Evolutionary conservation across 805 yeast species (phyloP), one percentile per base, ranked within the genome.

Genomic region (Cyberlindnera maclurae): DNA sequence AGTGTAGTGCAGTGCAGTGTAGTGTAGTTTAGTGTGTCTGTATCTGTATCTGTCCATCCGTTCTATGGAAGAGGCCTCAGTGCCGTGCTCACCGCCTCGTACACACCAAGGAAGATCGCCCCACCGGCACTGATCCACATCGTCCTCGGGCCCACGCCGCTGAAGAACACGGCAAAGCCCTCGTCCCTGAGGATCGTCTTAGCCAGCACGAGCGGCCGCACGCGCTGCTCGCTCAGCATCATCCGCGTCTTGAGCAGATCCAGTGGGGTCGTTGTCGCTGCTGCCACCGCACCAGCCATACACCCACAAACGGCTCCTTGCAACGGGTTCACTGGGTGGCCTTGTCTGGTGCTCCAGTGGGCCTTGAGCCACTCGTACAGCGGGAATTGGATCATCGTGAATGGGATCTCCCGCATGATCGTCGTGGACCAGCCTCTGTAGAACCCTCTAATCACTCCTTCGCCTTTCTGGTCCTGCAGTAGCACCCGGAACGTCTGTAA

Each of bases 61-160:
- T n/a, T n/a, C n/a, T n/a, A n/a, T n/a, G n/a, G n/a, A 20, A 20
- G 24, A 20, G 24, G 8, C 26, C 39, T 50, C 20, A 52, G 24
- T 2, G 50, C 29, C 2, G 46, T 37, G 22, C 44, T 50, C 1
- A 49, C 51, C 16, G 79, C 60, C 61, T 94, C 99, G 56, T 93
- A 93, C 39, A 86, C 85, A 4, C 99, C 99, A 40, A 93, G 67
- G 65, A 94, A 93, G 13, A 94, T 88, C 13, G 97, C 96, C 22
- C 99, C 99, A 15, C 99, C 99, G 4, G 95, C 93, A 63, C 95
- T 81, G 41, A 93, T 90, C 98, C 98, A 93, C 76, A 84, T 70
- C 0, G 97, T 89, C 58, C 99, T 72, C 4, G 99, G 97, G 1
- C 95, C 97, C 20, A 90, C 71, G 12, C 99, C 99, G 35, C 73